Evolutionary conservation across 805 yeast species (phyloP).

Genomic region (Wickerhamomyces tratensis): DNA sequence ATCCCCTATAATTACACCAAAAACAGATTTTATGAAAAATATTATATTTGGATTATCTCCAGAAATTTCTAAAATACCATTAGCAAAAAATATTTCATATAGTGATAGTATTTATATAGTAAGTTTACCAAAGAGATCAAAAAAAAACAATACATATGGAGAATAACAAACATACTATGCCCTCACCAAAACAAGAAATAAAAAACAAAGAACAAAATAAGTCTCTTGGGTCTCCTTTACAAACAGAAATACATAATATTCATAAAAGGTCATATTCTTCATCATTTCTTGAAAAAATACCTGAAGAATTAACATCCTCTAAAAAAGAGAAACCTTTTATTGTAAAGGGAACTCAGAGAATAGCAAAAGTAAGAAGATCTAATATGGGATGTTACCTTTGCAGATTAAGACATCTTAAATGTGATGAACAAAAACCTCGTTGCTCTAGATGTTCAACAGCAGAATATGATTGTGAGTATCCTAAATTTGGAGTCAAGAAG

Average conservation of each 20-base stretch:
- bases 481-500: neutral
- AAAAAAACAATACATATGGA: no score
- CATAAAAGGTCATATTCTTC: no score
- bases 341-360: neutral
- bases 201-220: no score
- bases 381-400: conserved; percentile 46
- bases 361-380: conserved; percentile 16
- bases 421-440: conserved; percentile 50
- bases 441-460: conserved; percentile 38
- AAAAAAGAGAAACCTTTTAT: neutral
- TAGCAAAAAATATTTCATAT: no score
- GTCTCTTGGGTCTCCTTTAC: no score
- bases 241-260: no score
- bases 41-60: neutral
- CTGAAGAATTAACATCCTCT: no score
- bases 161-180: no score
- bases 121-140: no score
- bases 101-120: no score
- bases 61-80: neutral
- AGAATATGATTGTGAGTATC: conserved; percentile 5
- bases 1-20: neutral
- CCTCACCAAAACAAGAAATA: no score
- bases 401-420: conserved; percentile 51
- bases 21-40: neutral
- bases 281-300: no score